These are phyloP conservation scores for Themeda triandra DNA, from an alignment of 176 grass and related monocot species.

Conservation along the genomic window DNA sequence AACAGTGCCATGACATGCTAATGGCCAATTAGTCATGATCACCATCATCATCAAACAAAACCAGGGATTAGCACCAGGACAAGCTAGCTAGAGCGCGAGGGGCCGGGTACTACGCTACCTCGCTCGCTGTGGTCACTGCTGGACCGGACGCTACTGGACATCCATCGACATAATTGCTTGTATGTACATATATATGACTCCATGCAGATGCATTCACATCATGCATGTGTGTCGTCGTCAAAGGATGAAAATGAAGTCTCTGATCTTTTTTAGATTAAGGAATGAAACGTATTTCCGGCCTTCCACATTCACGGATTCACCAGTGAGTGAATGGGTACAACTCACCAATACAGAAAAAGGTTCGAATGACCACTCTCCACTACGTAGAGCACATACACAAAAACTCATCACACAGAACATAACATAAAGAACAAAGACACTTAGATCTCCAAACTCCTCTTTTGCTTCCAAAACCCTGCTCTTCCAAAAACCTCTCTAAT, in stretches of 20 bases:
- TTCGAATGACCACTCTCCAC: too few species aligned
- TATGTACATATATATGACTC: not conserved
- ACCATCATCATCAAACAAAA: slow-evolving; percentile 27
- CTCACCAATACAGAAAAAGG: too few species aligned
- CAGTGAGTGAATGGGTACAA: too few species aligned
- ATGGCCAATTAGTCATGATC: slow-evolving; percentile 51
- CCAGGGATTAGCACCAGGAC: slow-evolving; percentile 27
- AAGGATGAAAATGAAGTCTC: not conserved
- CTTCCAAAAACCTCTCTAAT: too few species aligned
- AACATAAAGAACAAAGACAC: too few species aligned
- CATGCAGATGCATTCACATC: not conserved
- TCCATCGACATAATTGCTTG: not conserved
- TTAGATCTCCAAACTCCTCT: too few species aligned
- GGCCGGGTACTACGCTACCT: not conserved
- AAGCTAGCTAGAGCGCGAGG: not conserved
- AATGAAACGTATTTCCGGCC: too few species aligned
- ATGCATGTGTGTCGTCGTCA: not conserved
- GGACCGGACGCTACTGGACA: not conserved
- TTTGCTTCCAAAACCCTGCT: too few species aligned
- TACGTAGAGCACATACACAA: too few species aligned
- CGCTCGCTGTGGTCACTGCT: not conserved
- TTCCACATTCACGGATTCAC: too few species aligned
- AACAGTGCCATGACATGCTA: slow-evolving; percentile 17
- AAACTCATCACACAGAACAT: too few species aligned
- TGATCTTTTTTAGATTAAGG: too few species aligned